Percentiles rank a stretch among this genome's conserved stretches.
These are phyloP conservation scores for Eleusine coracana DNA, from an alignment of 176 grass and related monocot genomes.

Conservation along the genomic window DNA sequence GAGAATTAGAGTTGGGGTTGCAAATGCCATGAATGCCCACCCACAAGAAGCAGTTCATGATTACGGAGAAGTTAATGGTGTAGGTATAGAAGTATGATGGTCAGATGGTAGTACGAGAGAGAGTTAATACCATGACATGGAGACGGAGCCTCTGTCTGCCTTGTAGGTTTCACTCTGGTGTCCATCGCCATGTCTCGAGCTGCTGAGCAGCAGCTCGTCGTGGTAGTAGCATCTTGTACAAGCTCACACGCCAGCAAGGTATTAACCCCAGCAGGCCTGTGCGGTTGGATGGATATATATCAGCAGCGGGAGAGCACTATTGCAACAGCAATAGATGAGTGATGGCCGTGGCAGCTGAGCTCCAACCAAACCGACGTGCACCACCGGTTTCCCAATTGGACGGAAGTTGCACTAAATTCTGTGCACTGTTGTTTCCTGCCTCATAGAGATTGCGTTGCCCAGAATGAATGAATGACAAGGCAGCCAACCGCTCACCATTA, in stretches of 20 bases:
- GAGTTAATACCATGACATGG: slow-evolving; percentile 42
- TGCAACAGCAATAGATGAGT: slow-evolving; percentile 27
- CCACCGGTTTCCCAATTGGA: slow-evolving; percentile 40
- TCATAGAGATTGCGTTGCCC: slow-evolving; percentile 18
- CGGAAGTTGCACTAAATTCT: slow-evolving; percentile 48
- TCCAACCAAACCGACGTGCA: slow-evolving; percentile 35
- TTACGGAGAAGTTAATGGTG: slow-evolving; percentile 66
- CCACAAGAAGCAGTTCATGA: slow-evolving; percentile 63
- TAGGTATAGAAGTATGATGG: slow-evolving; percentile 65
- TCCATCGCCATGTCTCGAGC: slow-evolving; percentile 39
- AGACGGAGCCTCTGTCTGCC: slow-evolving; percentile 22
- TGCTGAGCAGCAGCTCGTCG: not conserved
- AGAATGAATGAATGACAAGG: not conserved
- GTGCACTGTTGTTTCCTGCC: slow-evolving; percentile 39
- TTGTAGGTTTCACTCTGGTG: slow-evolving; percentile 45
- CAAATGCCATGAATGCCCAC: slow-evolving; percentile 66
- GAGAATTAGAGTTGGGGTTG: slow-evolving; percentile 40
- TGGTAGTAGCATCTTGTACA: slow-evolving; percentile 29
- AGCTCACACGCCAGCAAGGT: slow-evolving; percentile 43
- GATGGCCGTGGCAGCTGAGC: slow-evolving; percentile 14
- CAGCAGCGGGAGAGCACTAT: slow-evolving; percentile 8
- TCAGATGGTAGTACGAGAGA: slow-evolving; percentile 58
- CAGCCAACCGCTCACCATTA: not conserved
- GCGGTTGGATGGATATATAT: slow-evolving; percentile 34
- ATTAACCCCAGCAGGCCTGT: slow-evolving; percentile 21